phyloP scores from a whole-genome alignment of 1,284 basidiomycete species.

The Mycena sp. region DNA sequence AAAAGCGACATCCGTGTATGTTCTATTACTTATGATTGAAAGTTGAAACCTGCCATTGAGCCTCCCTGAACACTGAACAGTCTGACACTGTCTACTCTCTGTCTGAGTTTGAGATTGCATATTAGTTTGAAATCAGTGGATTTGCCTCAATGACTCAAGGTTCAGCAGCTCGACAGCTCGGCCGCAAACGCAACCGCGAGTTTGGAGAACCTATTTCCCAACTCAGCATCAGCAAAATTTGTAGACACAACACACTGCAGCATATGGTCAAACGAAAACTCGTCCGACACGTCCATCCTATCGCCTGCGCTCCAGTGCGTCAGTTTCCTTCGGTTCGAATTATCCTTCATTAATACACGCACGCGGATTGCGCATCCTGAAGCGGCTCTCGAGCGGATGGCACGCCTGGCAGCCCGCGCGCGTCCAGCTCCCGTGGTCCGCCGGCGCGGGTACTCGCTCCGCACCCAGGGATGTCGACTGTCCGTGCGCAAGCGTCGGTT shows the following conservation, averaged over 20 bases:
- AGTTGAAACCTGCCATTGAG: no score
- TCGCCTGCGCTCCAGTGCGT: slow-evolving; percentile 47
- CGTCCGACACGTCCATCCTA: slow-evolving; percentile 48
- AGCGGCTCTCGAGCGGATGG: slow-evolving; percentile 39
- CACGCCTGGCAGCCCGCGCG: slow-evolving; percentile 53
- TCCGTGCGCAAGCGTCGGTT: no score
- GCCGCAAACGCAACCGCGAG: slow-evolving; percentile 55
- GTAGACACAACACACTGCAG: slow-evolving; percentile 25
- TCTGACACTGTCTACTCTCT: no score
- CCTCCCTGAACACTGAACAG: no score
- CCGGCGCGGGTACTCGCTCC: slow-evolving; percentile 36
- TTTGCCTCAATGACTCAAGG: no score
- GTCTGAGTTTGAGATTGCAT: no score
- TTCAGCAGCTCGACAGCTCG: slow-evolving; percentile 46
- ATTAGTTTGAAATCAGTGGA: no score
- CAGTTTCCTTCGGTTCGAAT: neutral
- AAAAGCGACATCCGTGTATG: no score
- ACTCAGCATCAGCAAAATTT: slow-evolving; percentile 5
- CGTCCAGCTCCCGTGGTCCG: slow-evolving; percentile 55
- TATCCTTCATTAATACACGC: neutral
- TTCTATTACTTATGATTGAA: no score
- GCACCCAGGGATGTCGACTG: slow-evolving; percentile 32
- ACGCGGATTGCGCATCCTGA: slow-evolving; percentile 29
- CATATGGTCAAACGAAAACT: slow-evolving; percentile 43
- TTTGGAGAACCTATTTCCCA: slow-evolving; percentile 52